phyloP scores from a whole-genome alignment of 495 filamentous ascomycete genomes.

The Diplogelasinospora grovesii region DNA sequence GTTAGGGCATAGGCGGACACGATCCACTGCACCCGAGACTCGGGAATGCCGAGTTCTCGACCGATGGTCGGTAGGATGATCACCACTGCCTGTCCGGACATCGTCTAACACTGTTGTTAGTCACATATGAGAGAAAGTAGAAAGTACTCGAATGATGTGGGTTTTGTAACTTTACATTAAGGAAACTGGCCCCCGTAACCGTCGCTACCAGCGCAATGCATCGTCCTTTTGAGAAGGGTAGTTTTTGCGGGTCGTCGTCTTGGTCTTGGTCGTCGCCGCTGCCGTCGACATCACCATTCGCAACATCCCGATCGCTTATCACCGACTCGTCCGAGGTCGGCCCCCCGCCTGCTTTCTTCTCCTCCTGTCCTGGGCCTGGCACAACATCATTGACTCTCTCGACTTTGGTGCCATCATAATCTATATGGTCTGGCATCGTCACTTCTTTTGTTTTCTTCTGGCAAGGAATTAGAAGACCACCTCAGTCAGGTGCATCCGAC shows the following conservation, averaged over 20 bases:
- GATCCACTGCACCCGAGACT: slow-evolving; percentile 54
- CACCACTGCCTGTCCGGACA: slow-evolving; percentile 52
- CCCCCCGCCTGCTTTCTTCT: background rate
- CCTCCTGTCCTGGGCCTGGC: background rate
- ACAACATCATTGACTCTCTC: background rate
- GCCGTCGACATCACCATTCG: background rate
- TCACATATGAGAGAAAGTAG: no score
- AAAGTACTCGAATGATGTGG: no score
- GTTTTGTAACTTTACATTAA: slow-evolving; percentile 43
- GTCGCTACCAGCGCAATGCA: slow-evolving; percentile 43
- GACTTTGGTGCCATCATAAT: background rate
- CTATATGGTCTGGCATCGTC: no score
- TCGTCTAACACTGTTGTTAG: slow-evolving; percentile 41
- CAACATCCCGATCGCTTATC: slow-evolving; percentile 8
- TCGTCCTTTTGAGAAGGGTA: slow-evolving; percentile 39
- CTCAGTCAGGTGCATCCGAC: no score
- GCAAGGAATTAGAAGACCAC: no score
- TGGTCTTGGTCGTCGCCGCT: background rate
- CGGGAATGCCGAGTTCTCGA: slow-evolving; percentile 46
- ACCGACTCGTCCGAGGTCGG: slow-evolving; percentile 18
- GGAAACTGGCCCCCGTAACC: slow-evolving; percentile 48
- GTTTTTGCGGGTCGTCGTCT: slow-evolving; percentile 14
- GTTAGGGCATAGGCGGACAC: slow-evolving; percentile 56
- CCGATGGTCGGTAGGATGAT: slow-evolving; percentile 57
- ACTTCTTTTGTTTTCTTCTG: no score